phyloP scores from a whole-genome alignment of 768 basidiomycete species.

The Crassisporium funariophilum region DNA sequence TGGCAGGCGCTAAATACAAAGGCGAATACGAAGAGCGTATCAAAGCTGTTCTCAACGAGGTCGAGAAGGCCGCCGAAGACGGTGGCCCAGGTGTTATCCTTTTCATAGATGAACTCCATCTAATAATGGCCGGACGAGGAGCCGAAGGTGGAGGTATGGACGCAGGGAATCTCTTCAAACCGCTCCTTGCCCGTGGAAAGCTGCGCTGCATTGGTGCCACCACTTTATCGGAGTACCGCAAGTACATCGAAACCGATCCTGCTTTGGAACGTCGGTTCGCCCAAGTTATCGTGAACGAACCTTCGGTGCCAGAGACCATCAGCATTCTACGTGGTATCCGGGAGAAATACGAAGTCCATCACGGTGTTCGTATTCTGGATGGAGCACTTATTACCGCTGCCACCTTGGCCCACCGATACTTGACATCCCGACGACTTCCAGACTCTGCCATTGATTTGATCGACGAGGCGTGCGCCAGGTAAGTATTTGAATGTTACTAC shows the following conservation, averaged over 20 bases:
- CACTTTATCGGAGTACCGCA: conserved; percentile 88
- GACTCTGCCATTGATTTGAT: conserved; percentile 91
- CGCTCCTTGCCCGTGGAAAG: conserved; percentile 85
- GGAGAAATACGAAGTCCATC: conserved; percentile 92
- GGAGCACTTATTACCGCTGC: conserved; percentile 88
- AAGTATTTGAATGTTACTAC: conserved; percentile 22
- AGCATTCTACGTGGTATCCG: conserved; percentile 92
- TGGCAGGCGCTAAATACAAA: conserved; percentile 92
- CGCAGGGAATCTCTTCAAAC: conserved; percentile 91
- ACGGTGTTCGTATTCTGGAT: conserved; percentile 88
- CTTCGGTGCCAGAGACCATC: conserved; percentile 86
- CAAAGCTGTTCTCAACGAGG: conserved; percentile 89
- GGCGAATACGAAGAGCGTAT: conserved; percentile 97
- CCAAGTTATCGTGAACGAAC: conserved; percentile 92
- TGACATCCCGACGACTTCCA: conserved; percentile 78
- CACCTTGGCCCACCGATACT: conserved; percentile 89
- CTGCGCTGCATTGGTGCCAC: conserved; percentile 83
- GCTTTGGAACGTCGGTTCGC: conserved; percentile 92
- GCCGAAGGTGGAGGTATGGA: conserved; percentile 90
- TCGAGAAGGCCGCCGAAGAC: conserved; percentile 84
- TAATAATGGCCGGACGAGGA: conserved; percentile 90
- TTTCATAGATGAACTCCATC: conserved; percentile 93
- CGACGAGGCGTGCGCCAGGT: conserved; percentile 91
- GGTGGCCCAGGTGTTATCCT: conserved; percentile 81
- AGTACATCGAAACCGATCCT: conserved; percentile 92